These are phyloP conservation scores for Castanea sativa DNA, from an alignment of 306 rosid genomes.

Conservation along the genomic window DNA sequence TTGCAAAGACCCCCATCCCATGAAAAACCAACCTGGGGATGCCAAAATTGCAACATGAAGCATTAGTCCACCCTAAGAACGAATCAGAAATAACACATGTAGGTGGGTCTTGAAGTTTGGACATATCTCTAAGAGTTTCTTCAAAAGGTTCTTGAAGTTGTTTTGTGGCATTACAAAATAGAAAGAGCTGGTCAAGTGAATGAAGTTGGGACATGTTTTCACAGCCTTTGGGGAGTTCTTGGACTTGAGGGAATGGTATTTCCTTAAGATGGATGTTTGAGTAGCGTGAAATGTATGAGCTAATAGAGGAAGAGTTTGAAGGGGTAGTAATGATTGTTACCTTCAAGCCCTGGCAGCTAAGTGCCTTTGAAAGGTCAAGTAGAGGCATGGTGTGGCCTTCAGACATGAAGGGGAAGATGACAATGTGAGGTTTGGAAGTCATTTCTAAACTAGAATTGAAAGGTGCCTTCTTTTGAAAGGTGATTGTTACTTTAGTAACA, in stretches of 20 bases:
- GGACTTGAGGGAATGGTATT: background rate
- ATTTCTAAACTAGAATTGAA: background rate
- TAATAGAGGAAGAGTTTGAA: background rate
- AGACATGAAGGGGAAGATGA: slow-evolving; percentile 46
- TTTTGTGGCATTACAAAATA: background rate
- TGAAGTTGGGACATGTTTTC: background rate
- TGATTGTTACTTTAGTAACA: too few relatives aligned
- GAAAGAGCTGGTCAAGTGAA: background rate
- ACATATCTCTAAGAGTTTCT: slow-evolving; percentile 15
- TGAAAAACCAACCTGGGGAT: slow-evolving; percentile 28
- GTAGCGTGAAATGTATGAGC: background rate
- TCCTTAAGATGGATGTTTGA: background rate
- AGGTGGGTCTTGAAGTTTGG: slow-evolving; percentile 4
- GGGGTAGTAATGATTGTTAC: slow-evolving; percentile 35
- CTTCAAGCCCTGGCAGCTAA: slow-evolving; percentile 18
- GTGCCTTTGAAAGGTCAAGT: slow-evolving; percentile 30
- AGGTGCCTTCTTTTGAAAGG: background rate
- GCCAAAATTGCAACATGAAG: slow-evolving; percentile 16
- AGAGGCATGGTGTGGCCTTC: slow-evolving; percentile 38
- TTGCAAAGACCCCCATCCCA: slow-evolving; percentile 32
- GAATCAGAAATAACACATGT: slow-evolving; percentile 30
- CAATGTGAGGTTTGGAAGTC: slow-evolving; percentile 5
- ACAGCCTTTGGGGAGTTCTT: background rate
- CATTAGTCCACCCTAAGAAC: slow-evolving; percentile 32
- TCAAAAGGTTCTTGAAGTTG: slow-evolving; percentile 24